These are phyloP conservation scores for Marsdenia floribunda DNA, from an alignment of 257 asterid genomes.

Conservation along the genomic window DNA sequence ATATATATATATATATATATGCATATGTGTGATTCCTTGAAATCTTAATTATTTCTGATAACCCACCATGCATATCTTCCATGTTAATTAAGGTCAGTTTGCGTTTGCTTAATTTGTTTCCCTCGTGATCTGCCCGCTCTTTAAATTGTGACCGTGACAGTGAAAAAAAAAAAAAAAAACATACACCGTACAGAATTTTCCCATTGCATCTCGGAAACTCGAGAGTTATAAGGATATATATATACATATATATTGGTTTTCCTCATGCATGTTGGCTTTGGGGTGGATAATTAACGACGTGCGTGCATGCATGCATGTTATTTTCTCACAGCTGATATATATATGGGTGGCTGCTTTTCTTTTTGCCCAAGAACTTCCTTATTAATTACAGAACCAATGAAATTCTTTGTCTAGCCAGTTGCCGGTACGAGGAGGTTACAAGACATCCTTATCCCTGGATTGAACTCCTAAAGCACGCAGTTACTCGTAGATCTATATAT, in stretches of 20 bases:
- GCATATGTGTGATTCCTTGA: neutral
- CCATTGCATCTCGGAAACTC: neutral
- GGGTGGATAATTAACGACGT: too few relatives aligned
- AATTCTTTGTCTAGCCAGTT: neutral
- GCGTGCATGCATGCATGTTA: neutral
- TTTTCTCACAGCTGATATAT: neutral
- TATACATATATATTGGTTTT: neutral
- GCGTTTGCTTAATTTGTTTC: neutral
- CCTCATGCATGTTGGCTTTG: neutral
- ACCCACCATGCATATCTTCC: too few relatives aligned
- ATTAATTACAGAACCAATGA: neutral
- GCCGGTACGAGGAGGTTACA: neutral
- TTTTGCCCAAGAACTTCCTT: too few relatives aligned
- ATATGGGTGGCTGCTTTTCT: neutral
- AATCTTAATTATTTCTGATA: neutral
- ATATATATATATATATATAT: too few relatives aligned
- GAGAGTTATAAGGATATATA: neutral
- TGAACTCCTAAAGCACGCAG: neutral
- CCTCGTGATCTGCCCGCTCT: neutral
- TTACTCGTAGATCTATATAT: neutral
- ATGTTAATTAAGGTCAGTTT: neutral
- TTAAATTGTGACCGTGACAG: too few relatives aligned
- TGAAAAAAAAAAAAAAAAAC: neutral
- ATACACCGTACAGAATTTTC: neutral
- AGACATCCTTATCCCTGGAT: neutral